Percentiles rank a stretch among this genome's conserved stretches.
Conservation (phyloP, 768 basidiomycete genomes). For the Strobilomyces dryophilus region DNA sequence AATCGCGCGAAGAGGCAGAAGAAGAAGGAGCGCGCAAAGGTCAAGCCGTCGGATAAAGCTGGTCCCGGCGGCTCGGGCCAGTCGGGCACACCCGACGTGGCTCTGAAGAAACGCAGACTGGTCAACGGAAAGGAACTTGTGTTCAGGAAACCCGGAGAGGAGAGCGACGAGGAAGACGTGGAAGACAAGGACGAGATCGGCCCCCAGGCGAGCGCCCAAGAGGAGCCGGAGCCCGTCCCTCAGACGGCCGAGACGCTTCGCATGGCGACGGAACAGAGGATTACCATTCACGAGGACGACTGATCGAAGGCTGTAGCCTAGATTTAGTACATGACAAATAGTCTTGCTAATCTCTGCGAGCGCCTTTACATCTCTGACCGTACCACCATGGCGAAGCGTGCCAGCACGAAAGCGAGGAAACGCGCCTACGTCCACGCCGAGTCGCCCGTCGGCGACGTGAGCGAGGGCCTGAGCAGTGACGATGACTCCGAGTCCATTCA, state of each 20-base stretch:
- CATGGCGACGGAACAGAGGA: constrained; percentile 35
- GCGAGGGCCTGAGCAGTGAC: constrained; percentile 14
- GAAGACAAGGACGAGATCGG: constrained; percentile 26
- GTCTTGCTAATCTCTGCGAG: background rate
- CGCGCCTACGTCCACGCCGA: background rate
- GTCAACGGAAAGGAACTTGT: constrained; percentile 73
- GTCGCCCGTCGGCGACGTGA: constrained; percentile 8
- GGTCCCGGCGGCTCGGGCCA: constrained; percentile 25
- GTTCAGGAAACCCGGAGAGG: constrained; percentile 52
- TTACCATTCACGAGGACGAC: constrained; percentile 52
- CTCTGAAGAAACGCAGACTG: constrained; percentile 76
- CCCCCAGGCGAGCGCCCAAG: background rate
- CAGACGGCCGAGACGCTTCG: constrained; percentile 7
- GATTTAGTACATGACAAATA: background rate
- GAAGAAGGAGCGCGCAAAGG: constrained; percentile 74
- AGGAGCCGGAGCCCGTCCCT: constrained; percentile 3
- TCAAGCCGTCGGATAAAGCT: constrained; percentile 31
- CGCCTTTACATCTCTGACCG: too few species aligned
- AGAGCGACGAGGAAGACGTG: constrained; percentile 33
- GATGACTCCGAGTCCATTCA: constrained; percentile 24
- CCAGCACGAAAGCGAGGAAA: constrained; percentile 4
- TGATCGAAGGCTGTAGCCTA: constrained; percentile 15
- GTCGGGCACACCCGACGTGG: constrained; percentile 33
- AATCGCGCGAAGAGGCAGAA: constrained; percentile 93
- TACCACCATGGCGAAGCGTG: constrained; percentile 17